A percentile compares a stretch with the other conserved stretches of the same genome.
phyloP scores from a whole-genome alignment of 23 red algal species.

The Pyropia yezoensis region DNA sequence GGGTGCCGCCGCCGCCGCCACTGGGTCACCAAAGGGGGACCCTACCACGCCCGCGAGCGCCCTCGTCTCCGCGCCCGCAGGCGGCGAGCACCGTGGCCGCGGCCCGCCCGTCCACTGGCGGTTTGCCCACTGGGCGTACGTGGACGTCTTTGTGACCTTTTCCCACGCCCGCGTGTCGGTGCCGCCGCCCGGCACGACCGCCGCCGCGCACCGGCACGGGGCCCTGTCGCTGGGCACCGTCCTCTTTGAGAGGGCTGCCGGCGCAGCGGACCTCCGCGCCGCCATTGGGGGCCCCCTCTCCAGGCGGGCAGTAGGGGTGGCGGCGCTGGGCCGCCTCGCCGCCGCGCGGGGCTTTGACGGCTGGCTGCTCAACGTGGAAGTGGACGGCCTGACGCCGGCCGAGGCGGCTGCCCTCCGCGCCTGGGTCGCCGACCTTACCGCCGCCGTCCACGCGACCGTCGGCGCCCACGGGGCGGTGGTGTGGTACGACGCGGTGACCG shows the following conservation, averaged over 20 bases:
- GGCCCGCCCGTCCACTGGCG: constrained; percentile 8
- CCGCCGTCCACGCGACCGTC: constrained; percentile 26
- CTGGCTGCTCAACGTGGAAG: constrained; percentile 81
- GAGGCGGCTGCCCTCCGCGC: constrained; percentile 12
- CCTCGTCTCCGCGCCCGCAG: no score
- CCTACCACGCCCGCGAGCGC: no score
- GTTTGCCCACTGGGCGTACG: constrained; percentile 71
- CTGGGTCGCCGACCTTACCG: constrained; percentile 38
- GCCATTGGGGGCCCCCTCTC: constrained; percentile 22
- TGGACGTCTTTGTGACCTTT: constrained; percentile 89
- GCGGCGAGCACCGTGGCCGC: no score
- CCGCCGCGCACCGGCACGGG: constrained; percentile 71
- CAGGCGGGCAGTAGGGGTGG: constrained; percentile 18
- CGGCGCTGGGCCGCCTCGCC: constrained; percentile 47
- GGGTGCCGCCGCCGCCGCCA: neutral
- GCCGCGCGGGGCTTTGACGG: constrained; percentile 79
- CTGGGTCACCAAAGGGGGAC: no score
- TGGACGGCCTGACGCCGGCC: constrained; percentile 10
- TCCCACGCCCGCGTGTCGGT: constrained; percentile 61
- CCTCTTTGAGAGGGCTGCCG: constrained; percentile 59
- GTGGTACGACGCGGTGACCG: constrained; percentile 77
- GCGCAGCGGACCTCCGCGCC: constrained; percentile 18
- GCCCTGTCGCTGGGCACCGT: constrained; percentile 51
- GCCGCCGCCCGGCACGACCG: constrained; percentile 50
- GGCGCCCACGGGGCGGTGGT: constrained; percentile 64